These are phyloP conservation scores for Cordyceps tenuipes DNA, from an alignment of 2,329 filamentous ascomycete species.

Conservation along the genomic window DNA sequence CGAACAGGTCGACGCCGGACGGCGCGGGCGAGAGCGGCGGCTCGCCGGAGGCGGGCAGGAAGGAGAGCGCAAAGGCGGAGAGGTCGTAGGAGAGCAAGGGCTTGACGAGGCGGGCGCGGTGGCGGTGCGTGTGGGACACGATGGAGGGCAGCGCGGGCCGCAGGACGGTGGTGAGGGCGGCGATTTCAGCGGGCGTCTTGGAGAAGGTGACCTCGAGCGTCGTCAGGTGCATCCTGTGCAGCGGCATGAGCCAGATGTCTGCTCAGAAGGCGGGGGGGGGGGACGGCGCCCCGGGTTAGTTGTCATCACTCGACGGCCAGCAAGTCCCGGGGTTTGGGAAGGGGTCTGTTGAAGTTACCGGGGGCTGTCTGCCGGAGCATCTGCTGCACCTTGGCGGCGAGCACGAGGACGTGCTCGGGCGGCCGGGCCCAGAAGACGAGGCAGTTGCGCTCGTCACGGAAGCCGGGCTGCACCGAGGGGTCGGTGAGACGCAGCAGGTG, in stretches of 20 bases:
- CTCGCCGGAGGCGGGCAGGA: constrained; percentile 70
- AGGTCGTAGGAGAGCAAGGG: constrained; percentile 79
- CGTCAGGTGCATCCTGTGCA: constrained; percentile 72
- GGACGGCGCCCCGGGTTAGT: too few relatives aligned
- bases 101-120: constrained; percentile 69
- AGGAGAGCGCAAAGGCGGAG: constrained; percentile 77
- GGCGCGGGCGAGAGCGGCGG: constrained; percentile 29
- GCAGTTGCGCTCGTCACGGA: constrained; percentile 69
- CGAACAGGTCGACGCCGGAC: constrained; percentile 25
- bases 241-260: constrained; percentile 85
- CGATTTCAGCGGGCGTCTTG: constrained; percentile 60
- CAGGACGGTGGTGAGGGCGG: constrained; percentile 50
- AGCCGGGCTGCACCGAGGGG: constrained; percentile 56
- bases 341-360: constrained; percentile 37
- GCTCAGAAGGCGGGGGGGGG: neutral
- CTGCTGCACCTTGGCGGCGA: constrained; percentile 62
- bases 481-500: constrained; percentile 63
- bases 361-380: constrained; percentile 57
- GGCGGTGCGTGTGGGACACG: constrained; percentile 55
- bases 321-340: neutral
- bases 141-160: constrained; percentile 49
- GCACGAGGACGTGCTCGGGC: constrained; percentile 57
- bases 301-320: too few relatives aligned
- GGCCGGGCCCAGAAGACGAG: constrained; percentile 85
- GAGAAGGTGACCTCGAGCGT: constrained; percentile 78